Percentiles rank a stretch among this genome's conserved stretches.
Evolutionary conservation across 106 monocot genomes (phyloP).

Genomic region (Allium cepa): DNA sequence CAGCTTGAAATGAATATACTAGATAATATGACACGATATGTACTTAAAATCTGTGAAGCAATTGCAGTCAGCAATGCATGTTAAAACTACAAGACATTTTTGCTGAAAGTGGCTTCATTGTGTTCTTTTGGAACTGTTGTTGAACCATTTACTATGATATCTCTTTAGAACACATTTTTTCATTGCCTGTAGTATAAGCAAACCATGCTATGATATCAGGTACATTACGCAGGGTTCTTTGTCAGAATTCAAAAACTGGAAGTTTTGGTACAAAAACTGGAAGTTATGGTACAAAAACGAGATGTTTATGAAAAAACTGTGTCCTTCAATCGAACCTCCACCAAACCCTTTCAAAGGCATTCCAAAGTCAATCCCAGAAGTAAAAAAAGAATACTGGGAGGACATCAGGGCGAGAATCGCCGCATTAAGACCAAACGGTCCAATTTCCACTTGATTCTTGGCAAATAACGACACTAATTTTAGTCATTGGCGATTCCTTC

Average conservation of each 20-base stretch:
- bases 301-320: constrained; percentile 60
- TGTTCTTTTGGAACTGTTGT: too few species aligned
- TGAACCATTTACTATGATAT: too few species aligned
- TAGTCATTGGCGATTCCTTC: constrained; percentile 72
- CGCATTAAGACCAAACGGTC: constrained; percentile 75
- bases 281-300: constrained; percentile 25
- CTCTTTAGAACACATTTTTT: too few species aligned
- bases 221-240: constrained; percentile 49
- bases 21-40: too few species aligned
- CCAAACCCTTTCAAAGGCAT: constrained; percentile 72
- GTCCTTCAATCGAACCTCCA: constrained; percentile 24
- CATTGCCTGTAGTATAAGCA: too few species aligned
- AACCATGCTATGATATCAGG: not conserved
- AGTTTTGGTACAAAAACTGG: constrained; percentile 28
- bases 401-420: constrained; percentile 72
- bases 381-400: constrained; percentile 55
- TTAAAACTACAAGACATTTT: too few species aligned
- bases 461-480: constrained; percentile 42
- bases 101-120: too few species aligned
- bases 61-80: too few species aligned
- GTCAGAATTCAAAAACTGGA: constrained; percentile 62
- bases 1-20: too few species aligned
- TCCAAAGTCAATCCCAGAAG: constrained; percentile 60
- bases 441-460: constrained; percentile 63
- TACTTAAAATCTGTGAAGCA: too few species aligned